Evolutionary conservation across 2,329 filamentous ascomycete species (phyloP).

Genomic region (Chaetomium globosum): DNA sequence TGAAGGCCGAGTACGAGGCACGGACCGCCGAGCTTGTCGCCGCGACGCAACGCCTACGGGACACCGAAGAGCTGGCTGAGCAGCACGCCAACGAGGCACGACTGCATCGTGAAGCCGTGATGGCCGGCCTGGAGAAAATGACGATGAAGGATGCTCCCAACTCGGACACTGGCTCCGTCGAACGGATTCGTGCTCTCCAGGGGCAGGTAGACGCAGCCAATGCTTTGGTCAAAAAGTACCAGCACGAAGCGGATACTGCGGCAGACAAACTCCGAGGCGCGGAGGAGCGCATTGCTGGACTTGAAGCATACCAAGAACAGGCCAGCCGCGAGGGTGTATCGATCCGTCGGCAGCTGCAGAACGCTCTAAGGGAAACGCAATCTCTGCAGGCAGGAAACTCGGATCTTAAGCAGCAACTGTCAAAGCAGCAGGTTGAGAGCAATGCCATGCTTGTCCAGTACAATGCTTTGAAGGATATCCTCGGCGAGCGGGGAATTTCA

Average conservation of each 20-base stretch:
- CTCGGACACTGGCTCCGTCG: constrained; percentile 55
- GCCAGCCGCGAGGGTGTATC: constrained; percentile 88
- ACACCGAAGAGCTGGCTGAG: constrained; percentile 85
- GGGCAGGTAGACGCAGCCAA: constrained; percentile 79
- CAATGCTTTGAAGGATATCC: constrained; percentile 87
- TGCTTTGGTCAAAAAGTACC: constrained; percentile 80
- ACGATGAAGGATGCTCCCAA: constrained; percentile 56
- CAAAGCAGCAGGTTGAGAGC: constrained; percentile 87
- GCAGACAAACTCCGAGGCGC: constrained; percentile 88
- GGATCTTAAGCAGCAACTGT: constrained; percentile 79
- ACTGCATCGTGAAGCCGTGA: constrained; percentile 78
- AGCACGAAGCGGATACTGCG: constrained; percentile 81
- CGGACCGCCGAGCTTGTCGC: constrained; percentile 75
- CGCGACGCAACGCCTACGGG: constrained; percentile 71
- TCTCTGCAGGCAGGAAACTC: constrained; percentile 77
- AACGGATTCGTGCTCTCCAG: constrained; percentile 74
- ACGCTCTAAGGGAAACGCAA: constrained; percentile 79
- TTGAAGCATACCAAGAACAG: constrained; percentile 97
- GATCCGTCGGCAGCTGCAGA: constrained; percentile 86
- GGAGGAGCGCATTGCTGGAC: constrained; percentile 92
- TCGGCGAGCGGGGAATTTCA: constrained; percentile 85
- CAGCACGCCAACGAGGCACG: constrained; percentile 85
- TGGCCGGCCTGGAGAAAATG: constrained; percentile 80
- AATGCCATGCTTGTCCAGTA: constrained; percentile 92
- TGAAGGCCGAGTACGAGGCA: constrained; percentile 82